Base-by-base conservation (phyloP, 768 basidiomycete genomes). In the Sarcomyxa edulis region DNA sequence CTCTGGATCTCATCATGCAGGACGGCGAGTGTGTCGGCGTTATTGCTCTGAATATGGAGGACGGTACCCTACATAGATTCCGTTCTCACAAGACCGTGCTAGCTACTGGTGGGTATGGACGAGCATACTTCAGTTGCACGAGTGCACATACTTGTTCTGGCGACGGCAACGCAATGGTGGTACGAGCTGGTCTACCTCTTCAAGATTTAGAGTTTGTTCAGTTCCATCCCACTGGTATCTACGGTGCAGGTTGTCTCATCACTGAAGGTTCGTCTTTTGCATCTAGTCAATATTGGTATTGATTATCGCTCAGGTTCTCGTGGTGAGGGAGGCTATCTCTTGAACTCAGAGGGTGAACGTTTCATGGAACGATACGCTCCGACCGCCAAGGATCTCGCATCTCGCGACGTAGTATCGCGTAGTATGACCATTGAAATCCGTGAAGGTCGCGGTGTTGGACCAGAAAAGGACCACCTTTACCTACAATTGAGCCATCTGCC, bases 341-440 rank as follows among this genome's bases (percentile, higher is more conserved):
- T 99, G 58, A 98, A 99, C 71, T 89, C 92, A 7, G 86, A 98
- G 71, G 96, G 96, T 59, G 96, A 99, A 65, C 87, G 96, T 43
- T 99, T 99, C 74, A 99, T 99, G 96, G 95, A 98, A 65, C 90
- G 95, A 61, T 98, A 98, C 61, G 96, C 96, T 0, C 96, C 96
- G 7, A 97, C 95, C 30, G 96, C 96, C 46, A 98, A 98, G 74
- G 96, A 99, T 73, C 79, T 99, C 49, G 96, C 96, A 28, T 99
- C 96, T 32, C 93, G 96, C 57, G 96, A 99, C 57, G 96, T 99
- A 56, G 96, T 99, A 23, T 98, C 96, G 34, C 92, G 96, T 52
- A 93, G 90, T 37, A 99, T 98, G 95, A 99, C 96, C 32, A 74
- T 98, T 50, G 96, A 99, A 63, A 89, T 99, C 53, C 87, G 96